Evolutionary conservation across 202 grass and related monocot genomes (phyloP).

Genomic region (Saccharum hybrid): DNA sequence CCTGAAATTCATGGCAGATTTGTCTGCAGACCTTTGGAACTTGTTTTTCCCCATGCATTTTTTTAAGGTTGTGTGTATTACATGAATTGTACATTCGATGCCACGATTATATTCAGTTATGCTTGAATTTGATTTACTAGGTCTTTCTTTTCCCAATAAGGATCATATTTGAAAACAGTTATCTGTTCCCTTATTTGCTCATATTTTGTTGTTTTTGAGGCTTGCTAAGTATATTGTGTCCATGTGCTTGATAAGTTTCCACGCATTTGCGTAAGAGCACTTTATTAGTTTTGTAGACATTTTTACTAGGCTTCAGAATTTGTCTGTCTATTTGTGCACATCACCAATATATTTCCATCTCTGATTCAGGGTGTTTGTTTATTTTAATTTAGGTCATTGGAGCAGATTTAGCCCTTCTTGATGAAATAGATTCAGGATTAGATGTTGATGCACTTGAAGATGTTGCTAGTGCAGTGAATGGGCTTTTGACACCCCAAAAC

Average conservation of each 20-base stretch:
- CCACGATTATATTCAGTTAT: neutral
- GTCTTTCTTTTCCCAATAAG: neutral
- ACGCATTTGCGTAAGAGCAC: neutral
- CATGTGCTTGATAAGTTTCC: slow-evolving; percentile 1
- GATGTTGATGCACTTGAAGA: slow-evolving; percentile 98
- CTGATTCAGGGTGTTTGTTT: slow-evolving; percentile 42
- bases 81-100: slow-evolving; percentile 6
- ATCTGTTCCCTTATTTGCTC: slow-evolving; percentile 1
- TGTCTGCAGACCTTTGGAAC: neutral
- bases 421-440: slow-evolving; percentile 95
- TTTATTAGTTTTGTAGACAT: slow-evolving; percentile 19
- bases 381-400: slow-evolving; percentile 70
- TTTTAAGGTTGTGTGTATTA: neutral
- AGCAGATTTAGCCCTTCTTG: slow-evolving; percentile 93
- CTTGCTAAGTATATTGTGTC: neutral
- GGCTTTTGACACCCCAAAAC: slow-evolving; percentile 75
- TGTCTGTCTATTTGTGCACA: slow-evolving; percentile 24
- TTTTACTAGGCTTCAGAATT: slow-evolving; percentile 23
- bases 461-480: slow-evolving; percentile 80
- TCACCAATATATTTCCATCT: slow-evolving; percentile 14
- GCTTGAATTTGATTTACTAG: slow-evolving; percentile 33
- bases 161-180: neutral
- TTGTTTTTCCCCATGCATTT: neutral
- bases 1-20: slow-evolving; percentile 1
- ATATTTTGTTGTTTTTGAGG: neutral